Base-by-base conservation (phyloP, 2,329 filamentous ascomycete genomes). In the Aspergillus jensenii region DNA sequence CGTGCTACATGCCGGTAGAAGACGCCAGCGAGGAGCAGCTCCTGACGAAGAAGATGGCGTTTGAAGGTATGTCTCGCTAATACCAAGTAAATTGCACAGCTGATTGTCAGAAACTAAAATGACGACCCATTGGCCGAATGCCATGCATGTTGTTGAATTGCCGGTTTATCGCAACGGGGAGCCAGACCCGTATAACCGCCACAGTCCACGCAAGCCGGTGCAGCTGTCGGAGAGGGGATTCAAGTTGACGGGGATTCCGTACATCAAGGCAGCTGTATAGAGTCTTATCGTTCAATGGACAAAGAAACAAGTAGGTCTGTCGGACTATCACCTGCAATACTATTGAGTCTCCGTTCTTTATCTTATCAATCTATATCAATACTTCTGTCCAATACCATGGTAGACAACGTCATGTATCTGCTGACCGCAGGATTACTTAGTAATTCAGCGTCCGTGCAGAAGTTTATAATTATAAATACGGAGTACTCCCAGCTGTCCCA, bases 201-300 rank as follows among this genome's bases (percentile, higher is more conserved):
- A 21, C 23, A 44, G 17, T 4, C 53, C 53, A n/a, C 65, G 70
- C 6, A 65, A 70, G 60, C 78, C 78, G 0, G 62, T 76, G 3
- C 74, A 77, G 25, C 61, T 81, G 41, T 67, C 67, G 55, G 78
- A 80, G 67, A 62, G 77, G 19, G 75, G 73, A 1, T 79, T 76
- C 63, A 79, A 74, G 62, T 62, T 82, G 53, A 82, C 79, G 1
- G 79, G 80, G 2, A 79, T 82, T 59, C 53, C 53, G 9, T 55
- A 55, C 23, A 27, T 55, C n/a, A 21, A 47, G 33, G 21, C 21
- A 21, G 21, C 21, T 21, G 21, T 21, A 21, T 21, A 21, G 21
- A 21, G 21, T 21, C 21, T 21, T 4, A 1, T 21, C 21, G 21
- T 21, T 21, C 3, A 21, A 21, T 21, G 4, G 21, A 21, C 21